Evolutionary conservation across 768 basidiomycete genomes (phyloP).

Genomic region (Chiua virens): DNA sequence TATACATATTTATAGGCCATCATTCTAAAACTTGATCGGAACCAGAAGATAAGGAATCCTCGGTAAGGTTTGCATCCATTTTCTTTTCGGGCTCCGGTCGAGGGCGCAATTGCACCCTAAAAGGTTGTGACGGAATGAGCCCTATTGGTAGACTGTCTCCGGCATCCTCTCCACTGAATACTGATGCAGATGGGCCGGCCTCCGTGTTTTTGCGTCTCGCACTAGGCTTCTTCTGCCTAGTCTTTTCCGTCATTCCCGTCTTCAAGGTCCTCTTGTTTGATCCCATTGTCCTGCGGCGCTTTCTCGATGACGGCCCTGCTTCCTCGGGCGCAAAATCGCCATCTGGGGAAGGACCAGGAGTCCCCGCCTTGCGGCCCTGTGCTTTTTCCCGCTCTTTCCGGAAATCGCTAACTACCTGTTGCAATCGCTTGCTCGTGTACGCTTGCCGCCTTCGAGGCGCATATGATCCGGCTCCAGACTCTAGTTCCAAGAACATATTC

Average conservation of each 20-base stretch:
- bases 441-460: constrained; percentile 81
- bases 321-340: constrained; percentile 28
- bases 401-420: constrained; percentile 83
- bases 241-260: constrained; percentile 1
- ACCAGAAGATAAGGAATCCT: constrained; percentile 5
- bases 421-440: constrained; percentile 83
- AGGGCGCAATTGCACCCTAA: constrained; percentile 39
- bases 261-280: constrained; percentile 11
- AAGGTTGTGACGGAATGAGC: constrained; percentile 19
- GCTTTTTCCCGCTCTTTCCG: constrained; percentile 45
- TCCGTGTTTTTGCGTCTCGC: background rate
- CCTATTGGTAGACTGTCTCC: background rate
- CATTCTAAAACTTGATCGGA: constrained; percentile 2
- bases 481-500: constrained; percentile 71
- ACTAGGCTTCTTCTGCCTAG: constrained; percentile 1
- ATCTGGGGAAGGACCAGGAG: constrained; percentile 23
- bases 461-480: constrained; percentile 62
- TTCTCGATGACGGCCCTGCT: constrained; percentile 26
- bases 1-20: constrained; percentile 7
- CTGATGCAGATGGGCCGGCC: background rate
- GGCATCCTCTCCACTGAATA: constrained; percentile 16
- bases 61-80: constrained; percentile 9
- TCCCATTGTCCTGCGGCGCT: constrained; percentile 30
- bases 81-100: constrained; percentile 37
- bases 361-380: constrained; percentile 14